Percentiles rank a stretch among this genome's conserved stretches.
Evolutionary conservation across 106 monocot species (phyloP).

Genomic region (Phalaenopsis equestris): DNA sequence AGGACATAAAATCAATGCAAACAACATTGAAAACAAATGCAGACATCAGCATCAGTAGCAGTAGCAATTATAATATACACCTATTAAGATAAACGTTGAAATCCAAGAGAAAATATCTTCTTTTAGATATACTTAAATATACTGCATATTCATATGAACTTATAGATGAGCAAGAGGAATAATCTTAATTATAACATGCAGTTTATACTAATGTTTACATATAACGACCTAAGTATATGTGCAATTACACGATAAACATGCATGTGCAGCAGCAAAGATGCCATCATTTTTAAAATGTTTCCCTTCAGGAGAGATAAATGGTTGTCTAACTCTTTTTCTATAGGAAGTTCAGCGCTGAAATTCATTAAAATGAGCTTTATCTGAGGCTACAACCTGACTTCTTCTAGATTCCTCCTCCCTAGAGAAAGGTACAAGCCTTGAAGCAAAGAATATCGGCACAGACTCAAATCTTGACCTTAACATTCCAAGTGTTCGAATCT

Average conservation of each 20-base stretch:
- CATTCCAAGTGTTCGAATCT: conserved; percentile 99
- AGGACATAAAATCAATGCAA: conserved; percentile 8
- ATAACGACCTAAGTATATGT: background rate
- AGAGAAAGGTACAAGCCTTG: conserved; percentile 47
- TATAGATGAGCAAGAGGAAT: background rate
- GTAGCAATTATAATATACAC: background rate
- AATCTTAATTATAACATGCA: background rate
- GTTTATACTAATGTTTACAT: background rate
- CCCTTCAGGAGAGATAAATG: background rate
- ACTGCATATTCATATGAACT: background rate
- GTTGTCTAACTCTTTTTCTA: background rate
- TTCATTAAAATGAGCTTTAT: background rate
- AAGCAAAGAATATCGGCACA: conserved; percentile 62
- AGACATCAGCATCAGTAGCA: background rate
- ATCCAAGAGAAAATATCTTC: background rate
- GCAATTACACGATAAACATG: background rate
- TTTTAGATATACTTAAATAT: background rate
- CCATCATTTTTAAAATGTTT: background rate
- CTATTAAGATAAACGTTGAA: background rate
- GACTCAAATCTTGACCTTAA: conserved; percentile 87
- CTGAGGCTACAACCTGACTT: conserved; percentile 19
- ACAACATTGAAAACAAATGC: background rate
- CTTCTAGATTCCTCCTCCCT: conserved; percentile 25
- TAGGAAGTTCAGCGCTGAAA: background rate
- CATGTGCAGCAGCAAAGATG: background rate